Percentiles rank a stretch among this genome's conserved stretches.
phyloP scores from a whole-genome alignment of 139 green algal genomes.

The Helicosporidium sp. region DNA sequence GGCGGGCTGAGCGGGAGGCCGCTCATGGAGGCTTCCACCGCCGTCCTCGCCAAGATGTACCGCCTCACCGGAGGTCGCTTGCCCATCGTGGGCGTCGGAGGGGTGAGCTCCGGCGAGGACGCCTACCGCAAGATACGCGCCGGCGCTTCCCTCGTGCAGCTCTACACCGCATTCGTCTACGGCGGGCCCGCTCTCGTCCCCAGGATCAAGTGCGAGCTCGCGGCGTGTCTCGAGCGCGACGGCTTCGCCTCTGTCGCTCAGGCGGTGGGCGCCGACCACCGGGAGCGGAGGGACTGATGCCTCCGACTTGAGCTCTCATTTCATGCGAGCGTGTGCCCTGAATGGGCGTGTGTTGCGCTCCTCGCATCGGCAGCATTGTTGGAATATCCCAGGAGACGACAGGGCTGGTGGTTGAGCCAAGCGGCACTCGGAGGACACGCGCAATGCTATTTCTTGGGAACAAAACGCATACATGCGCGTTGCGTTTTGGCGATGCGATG shows the following conservation, averaged over 20 bases:
- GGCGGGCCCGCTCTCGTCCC: conserved; percentile 70
- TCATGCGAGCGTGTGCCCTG: neutral
- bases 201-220: conserved; percentile 65
- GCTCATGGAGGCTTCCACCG: conserved; percentile 57
- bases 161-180: conserved; percentile 86
- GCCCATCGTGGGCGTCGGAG: conserved; percentile 78
- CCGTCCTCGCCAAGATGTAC: conserved; percentile 65
- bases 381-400: neutral
- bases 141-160: conserved; percentile 78
- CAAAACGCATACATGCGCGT: too few relatives aligned
- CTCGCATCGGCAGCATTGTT: neutral
- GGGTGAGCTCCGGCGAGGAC: conserved; percentile 58
- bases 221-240: conserved; percentile 43
- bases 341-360: neutral
- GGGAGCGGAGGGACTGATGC: neutral
- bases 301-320: too few relatives aligned
- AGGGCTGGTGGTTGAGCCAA: too few relatives aligned
- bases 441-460: too few relatives aligned
- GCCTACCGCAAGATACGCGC: conserved; percentile 88
- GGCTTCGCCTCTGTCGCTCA: conserved; percentile 53
- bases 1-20: conserved; percentile 75
- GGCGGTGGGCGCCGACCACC: conserved; percentile 57
- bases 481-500: too few relatives aligned
- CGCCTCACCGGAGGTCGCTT: conserved; percentile 64
- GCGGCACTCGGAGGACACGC: too few relatives aligned